Conservation (phyloP, 176 grass and related monocot genomes). For the Oropetium thomaeum region DNA sequence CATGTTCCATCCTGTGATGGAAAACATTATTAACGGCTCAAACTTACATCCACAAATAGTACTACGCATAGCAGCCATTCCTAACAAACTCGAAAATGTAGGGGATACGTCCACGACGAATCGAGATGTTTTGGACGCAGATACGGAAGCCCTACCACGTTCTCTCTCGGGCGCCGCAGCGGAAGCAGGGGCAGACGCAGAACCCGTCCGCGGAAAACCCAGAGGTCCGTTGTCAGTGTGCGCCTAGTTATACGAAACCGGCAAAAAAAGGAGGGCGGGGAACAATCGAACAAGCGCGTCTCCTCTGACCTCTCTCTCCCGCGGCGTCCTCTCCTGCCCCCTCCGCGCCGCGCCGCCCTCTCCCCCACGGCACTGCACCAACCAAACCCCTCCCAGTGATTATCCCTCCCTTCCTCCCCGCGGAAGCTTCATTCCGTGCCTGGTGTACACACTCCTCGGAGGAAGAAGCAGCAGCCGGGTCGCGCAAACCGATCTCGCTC, state of each 20-base stretch:
- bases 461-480: no score
- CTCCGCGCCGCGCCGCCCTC: not conserved
- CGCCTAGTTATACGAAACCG: constrained; percentile 26
- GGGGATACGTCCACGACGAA: not conserved
- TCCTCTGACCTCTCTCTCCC: not conserved
- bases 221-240: not conserved
- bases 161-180: not conserved
- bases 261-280: not conserved
- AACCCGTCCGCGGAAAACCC: not conserved
- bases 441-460: not conserved
- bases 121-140: not conserved
- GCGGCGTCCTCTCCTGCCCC: not conserved
- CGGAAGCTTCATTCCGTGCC: not conserved
- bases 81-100: not conserved
- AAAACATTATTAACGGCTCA: no score
- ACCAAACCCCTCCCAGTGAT: not conserved
- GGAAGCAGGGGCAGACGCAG: not conserved
- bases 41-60: no score
- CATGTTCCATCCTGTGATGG: no score
- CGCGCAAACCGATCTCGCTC: not conserved
- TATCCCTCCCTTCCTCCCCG: constrained; percentile 1
- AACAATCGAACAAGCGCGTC: constrained; percentile 18
- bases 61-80: no score
- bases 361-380: constrained; percentile 28
- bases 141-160: not conserved